phyloP scores from a whole-genome alignment of 441 rosid genomes.

The Macaranga tanarius region DNA sequence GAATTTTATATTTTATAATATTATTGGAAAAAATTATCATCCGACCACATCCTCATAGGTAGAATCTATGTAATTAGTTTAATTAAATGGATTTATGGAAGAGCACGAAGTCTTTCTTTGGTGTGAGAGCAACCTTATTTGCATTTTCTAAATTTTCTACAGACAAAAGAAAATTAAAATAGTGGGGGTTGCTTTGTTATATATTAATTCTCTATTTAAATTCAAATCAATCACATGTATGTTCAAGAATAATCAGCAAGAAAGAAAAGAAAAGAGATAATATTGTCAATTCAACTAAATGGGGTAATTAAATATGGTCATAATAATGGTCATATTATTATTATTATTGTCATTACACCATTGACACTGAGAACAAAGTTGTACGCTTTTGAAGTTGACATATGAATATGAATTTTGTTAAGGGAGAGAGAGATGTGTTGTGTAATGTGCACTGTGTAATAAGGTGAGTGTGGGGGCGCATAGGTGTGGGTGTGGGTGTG shows the following conservation, averaged over 20 bases:
- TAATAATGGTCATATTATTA: too few species aligned
- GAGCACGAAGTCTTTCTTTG: too few species aligned
- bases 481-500: slow-evolving; percentile 1
- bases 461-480: neutral
- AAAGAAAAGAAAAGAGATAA: neutral
- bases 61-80: too few species aligned
- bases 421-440: slow-evolving; percentile 11
- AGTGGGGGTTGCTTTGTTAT: neutral
- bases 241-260: neutral
- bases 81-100: too few species aligned
- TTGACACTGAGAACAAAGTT: slow-evolving; percentile 32
- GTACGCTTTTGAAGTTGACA: slow-evolving; percentile 34
- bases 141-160: too few species aligned
- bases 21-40: too few species aligned
- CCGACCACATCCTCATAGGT: too few species aligned
- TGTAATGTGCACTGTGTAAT: too few species aligned
- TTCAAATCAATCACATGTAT: neutral
- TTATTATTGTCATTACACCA: neutral
- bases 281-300: neutral
- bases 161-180: neutral
- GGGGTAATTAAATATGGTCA: too few species aligned
- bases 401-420: slow-evolving; percentile 9
- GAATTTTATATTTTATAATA: too few species aligned
- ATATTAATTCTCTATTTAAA: neutral
- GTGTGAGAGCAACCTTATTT: too few species aligned